Conservation (phyloP, 2,329 filamentous ascomycete genomes). For the Aurifilum marmelostoma region DNA sequence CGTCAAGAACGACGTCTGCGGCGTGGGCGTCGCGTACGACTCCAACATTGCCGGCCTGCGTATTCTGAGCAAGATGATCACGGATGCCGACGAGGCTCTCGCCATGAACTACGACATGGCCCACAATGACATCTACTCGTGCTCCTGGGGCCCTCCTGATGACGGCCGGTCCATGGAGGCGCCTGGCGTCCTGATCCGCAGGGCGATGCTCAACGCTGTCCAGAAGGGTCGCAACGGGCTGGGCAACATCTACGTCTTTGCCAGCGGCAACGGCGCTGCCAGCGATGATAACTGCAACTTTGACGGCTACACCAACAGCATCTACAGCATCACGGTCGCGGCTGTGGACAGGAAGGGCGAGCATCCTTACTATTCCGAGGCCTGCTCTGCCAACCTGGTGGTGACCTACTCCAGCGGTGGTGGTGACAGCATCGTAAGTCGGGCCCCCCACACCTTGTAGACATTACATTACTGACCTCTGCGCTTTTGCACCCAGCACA, state of each 20-base stretch:
- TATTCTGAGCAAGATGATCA: constrained; percentile 88
- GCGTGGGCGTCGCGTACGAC: constrained; percentile 94
- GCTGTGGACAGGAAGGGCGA: constrained; percentile 83
- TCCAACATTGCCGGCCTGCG: constrained; percentile 88
- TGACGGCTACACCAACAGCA: constrained; percentile 98
- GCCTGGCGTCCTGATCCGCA: constrained; percentile 83
- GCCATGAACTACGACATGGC: constrained; percentile 93
- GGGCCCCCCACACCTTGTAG: neutral
- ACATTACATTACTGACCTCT: neutral
- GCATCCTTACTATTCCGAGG: constrained; percentile 97
- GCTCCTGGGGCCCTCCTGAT: constrained; percentile 96
- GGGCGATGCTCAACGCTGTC: constrained; percentile 89
- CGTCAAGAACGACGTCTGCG: constrained; percentile 89
- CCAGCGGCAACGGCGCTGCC: constrained; percentile 88
- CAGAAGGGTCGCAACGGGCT: constrained; percentile 83
- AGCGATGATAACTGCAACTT: constrained; percentile 98
- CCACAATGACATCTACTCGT: constrained; percentile 95
- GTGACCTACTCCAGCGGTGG: constrained; percentile 96
- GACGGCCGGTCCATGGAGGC: constrained; percentile 94
- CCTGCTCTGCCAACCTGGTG: constrained; percentile 91
- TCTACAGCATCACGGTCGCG: constrained; percentile 97
- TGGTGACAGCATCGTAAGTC: constrained; percentile 74
- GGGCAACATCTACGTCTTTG: constrained; percentile 95
- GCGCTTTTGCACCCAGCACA: constrained; percentile 59
- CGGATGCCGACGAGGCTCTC: constrained; percentile 87